Evolutionary conservation across 225 moss, liverwort and hornwort genomes (phyloP), one percentile per base, ranked within the genome.

Genomic region (Straminergon stramineum): DNA sequence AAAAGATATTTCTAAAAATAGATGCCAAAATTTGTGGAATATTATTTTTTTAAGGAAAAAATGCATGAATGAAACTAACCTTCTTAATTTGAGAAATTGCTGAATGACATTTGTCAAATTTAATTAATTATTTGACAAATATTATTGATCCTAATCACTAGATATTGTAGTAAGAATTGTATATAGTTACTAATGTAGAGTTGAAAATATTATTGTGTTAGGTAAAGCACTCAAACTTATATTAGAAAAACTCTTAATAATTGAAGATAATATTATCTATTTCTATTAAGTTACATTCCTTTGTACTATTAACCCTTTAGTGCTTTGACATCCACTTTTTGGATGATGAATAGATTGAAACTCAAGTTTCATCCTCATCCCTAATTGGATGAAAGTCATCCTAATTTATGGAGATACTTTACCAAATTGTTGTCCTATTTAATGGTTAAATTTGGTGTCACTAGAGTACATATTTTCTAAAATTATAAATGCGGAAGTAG

Each of bases 71-170:
- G 6, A 39, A 39, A 69, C 2, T 2, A 4, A 15, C 4, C 9
- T 45, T 48, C 7, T 2, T 6, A 12, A 1, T 19, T 51, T 32
- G 11, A 11, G 19, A 51, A 19, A 11, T 4, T 32, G 0, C 4
- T 51, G 4, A 51, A 75, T 19, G 2, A 17, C 6, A 51, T 75
- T 48, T 75, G 4, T 1, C 19, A 75, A 51, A 2, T 75, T 32
- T 19, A 11, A 31, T 31, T 7, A 19, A 19, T 30, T 75, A 17
- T 74, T 17, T 0, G 0, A 0, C 5, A 45, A 17, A 3, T 16
- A 71, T 8, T 71, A 15, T 2, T 1, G 2, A 26, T 1, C 5
- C 3, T 26, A 1, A 43, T 9, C 7, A 73, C 0, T 5, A 3
- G 10, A 74, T 45, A 30, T 30, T 74, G 6, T 45, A 28, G 1